Conservation (phyloP, 2,329 filamentous ascomycete genomes). For the Fusarium acutatum region DNA sequence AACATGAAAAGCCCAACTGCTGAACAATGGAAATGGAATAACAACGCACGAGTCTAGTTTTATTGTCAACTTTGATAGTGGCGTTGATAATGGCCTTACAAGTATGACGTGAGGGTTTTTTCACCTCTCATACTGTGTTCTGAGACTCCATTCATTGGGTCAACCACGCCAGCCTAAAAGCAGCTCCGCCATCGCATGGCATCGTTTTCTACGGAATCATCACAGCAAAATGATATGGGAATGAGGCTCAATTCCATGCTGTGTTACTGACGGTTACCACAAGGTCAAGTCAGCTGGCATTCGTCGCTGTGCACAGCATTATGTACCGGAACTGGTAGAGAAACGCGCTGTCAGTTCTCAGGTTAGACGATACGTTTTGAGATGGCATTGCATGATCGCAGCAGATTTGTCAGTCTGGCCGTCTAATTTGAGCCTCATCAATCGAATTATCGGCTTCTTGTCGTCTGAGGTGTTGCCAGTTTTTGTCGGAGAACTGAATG, state of each 20-base stretch:
- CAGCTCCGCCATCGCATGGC: not conserved
- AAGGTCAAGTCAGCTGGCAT: not conserved
- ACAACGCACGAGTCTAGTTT: not conserved
- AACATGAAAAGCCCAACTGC: not conserved
- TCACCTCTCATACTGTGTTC: not conserved
- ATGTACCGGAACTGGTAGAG: not conserved
- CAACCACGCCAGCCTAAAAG: slow-evolving; percentile 10
- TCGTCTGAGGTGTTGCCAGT: not conserved
- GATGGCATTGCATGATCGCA: not conserved
- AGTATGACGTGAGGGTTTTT: slow-evolving; percentile 38
- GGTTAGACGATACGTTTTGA: not conserved
- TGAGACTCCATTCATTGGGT: slow-evolving; percentile 17
- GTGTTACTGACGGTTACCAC: not conserved
- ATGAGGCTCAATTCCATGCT: not conserved
- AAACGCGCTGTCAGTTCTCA: not conserved
- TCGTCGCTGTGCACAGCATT: not conserved
- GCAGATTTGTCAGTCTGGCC: not conserved
- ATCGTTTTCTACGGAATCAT: not conserved
- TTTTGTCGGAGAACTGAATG: not conserved
- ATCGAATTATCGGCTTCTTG: not conserved
- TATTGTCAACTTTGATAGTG: not conserved
- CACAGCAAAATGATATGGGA: not conserved
- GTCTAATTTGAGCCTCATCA: not conserved
- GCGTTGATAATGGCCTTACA: slow-evolving; percentile 5
- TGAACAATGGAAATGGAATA: not conserved